Evolutionary conservation across 805 yeast genomes (phyloP).

Genomic region (Cyberlindnera veronae): DNA sequence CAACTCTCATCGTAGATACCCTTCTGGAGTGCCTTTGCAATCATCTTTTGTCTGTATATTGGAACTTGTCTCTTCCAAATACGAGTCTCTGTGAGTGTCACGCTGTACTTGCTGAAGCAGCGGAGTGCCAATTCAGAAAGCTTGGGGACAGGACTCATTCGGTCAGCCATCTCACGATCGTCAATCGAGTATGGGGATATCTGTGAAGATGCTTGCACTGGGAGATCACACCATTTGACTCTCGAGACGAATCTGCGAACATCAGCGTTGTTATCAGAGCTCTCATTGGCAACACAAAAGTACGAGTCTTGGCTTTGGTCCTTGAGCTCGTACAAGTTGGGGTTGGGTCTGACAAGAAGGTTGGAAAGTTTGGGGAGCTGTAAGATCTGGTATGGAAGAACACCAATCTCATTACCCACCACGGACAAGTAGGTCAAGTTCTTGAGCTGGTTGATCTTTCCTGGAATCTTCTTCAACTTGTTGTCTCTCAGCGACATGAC

Average conservation of each 20-base stretch:
- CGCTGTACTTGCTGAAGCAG: slow-evolving; percentile 46
- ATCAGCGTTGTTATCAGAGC: slow-evolving; percentile 13
- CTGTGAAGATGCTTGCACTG: slow-evolving; percentile 7
- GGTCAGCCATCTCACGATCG: slow-evolving; percentile 20
- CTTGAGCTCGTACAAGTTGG: slow-evolving; percentile 28
- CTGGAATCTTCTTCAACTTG: slow-evolving; percentile 43
- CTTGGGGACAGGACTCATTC: slow-evolving; percentile 37
- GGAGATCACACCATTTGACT: slow-evolving; percentile 24
- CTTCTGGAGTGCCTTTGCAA: slow-evolving; percentile 50
- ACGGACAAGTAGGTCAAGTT: slow-evolving; percentile 50
- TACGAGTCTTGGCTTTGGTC: slow-evolving; percentile 16
- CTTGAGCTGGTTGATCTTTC: slow-evolving; percentile 39
- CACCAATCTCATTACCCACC: slow-evolving; percentile 47
- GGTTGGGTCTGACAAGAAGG: slow-evolving; percentile 56
- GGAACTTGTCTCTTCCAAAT: slow-evolving; percentile 51
- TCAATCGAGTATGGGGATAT: slow-evolving; percentile 5
- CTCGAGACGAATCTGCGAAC: slow-evolving; percentile 24
- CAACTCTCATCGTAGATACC: slow-evolving; percentile 51
- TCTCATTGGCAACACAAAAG: slow-evolving; percentile 25
- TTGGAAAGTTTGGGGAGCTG: slow-evolving; percentile 39
- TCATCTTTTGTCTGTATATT: slow-evolving; percentile 39
- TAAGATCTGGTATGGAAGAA: slow-evolving; percentile 52
- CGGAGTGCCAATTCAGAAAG: slow-evolving; percentile 47
- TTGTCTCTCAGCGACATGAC: slow-evolving; percentile 53
- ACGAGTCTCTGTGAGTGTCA: slow-evolving; percentile 50